Conservation (phyloP, 1,284 basidiomycete species). For the Ustilago esculenta region DNA sequence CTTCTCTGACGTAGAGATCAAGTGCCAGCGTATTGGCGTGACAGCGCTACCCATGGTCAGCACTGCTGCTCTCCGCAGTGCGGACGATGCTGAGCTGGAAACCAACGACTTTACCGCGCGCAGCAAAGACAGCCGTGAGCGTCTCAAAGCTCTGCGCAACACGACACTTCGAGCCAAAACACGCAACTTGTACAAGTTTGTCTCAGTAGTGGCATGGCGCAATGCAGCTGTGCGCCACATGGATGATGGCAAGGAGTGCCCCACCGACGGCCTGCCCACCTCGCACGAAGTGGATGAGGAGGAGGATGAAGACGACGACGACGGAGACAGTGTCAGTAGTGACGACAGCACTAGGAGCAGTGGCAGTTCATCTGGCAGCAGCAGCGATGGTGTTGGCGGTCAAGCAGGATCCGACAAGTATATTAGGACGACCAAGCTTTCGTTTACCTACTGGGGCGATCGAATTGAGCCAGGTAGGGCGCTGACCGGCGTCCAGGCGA, state of each 20-base stretch:
- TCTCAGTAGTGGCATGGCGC: constrained; percentile 51
- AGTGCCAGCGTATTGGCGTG: constrained; percentile 87
- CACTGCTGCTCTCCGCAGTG: constrained; percentile 65
- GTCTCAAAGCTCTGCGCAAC: constrained; percentile 54
- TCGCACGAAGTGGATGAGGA: constrained; percentile 50
- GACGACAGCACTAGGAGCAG: constrained; percentile 15
- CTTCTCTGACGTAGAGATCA: constrained; percentile 92
- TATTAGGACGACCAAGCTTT: constrained; percentile 54
- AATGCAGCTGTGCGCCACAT: constrained; percentile 16
- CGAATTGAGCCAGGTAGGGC: constrained; percentile 43
- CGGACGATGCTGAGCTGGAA: constrained; percentile 3
- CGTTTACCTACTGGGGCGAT: constrained; percentile 60
- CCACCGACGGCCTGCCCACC: constrained; percentile 31
- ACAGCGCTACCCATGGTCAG: constrained; percentile 85
- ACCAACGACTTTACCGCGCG: constrained; percentile 45
- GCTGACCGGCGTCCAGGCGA: constrained; percentile 10
- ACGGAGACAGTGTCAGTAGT: constrained; percentile 22
- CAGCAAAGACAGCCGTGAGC: constrained; percentile 57
- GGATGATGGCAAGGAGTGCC: constrained; percentile 4
- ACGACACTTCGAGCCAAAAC: constrained; percentile 58
- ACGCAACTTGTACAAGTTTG: constrained; percentile 59
- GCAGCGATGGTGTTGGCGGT: constrained; percentile 45
- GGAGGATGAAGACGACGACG: constrained; percentile 40
- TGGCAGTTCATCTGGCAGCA: constrained; percentile 33
- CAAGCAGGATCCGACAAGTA: constrained; percentile 43